phyloP scores from a whole-genome alignment of 495 filamentous ascomycete genomes.

The Aspergillus nanangensis region DNA sequence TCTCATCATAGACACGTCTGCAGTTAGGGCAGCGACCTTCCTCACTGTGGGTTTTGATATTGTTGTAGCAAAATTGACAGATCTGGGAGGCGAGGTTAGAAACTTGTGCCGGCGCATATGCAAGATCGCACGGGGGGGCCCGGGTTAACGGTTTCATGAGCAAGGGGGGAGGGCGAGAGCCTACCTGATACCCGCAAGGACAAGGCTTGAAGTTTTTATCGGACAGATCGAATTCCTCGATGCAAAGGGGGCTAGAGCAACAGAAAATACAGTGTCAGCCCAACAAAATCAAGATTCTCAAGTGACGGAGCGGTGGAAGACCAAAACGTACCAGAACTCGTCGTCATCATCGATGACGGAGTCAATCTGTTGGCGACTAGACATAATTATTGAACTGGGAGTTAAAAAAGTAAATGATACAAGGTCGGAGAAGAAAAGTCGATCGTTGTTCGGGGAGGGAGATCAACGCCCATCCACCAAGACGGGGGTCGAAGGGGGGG shows the following conservation, averaged over 20 bases:
- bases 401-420: conserved; percentile 17
- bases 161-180: conserved; percentile 12
- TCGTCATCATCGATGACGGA: conserved; percentile 97
- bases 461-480: conserved; percentile 25
- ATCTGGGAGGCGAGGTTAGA: conserved; percentile 53
- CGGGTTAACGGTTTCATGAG: no score
- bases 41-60: conserved; percentile 86
- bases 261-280: conserved; percentile 15
- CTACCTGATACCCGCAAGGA: conserved; percentile 96
- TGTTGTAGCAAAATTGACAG: conserved; percentile 99
- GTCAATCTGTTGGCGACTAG: conserved; percentile 70
- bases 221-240: conserved; percentile 96
- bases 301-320: not conserved
- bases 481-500: conserved; percentile 17
- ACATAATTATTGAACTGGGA: conserved; percentile 43
- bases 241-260: conserved; percentile 85
- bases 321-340: conserved; percentile 73
- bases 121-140: no score
- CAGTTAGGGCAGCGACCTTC: conserved; percentile 96
- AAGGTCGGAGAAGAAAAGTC: conserved; percentile 12
- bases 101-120: conserved; percentile 1
- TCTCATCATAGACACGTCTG: conserved; percentile 89
- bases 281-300: not conserved
- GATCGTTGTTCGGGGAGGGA: conserved; percentile 18
- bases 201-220: conserved; percentile 97